Conservation (phyloP, 202 grass and related monocot species). For the Alloteropsis angusta region DNA sequence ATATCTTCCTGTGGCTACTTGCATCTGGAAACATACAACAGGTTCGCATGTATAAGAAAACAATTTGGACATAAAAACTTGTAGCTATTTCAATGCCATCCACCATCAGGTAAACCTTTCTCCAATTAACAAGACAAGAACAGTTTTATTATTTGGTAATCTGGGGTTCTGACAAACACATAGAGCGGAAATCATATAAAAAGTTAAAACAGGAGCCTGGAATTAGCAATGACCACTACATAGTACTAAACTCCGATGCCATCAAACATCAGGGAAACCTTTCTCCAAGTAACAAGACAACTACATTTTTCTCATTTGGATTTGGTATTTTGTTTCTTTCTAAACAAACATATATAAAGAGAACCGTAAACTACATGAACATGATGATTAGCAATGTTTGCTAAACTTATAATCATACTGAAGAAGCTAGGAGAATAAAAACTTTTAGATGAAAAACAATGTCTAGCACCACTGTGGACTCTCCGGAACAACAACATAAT, state of each 20-base stretch:
- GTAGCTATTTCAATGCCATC: neutral
- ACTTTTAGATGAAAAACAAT: neutral
- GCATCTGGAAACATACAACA: conserved; percentile 76
- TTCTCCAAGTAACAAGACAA: neutral
- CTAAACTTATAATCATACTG: neutral
- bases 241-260: neutral
- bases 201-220: neutral
- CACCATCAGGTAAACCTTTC: neutral
- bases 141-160: neutral
- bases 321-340: neutral
- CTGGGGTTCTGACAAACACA: neutral
- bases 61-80: conserved; percentile 10
- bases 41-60: conserved; percentile 34
- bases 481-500: neutral
- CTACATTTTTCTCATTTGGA: neutral
- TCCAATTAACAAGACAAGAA: neutral
- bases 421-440: neutral
- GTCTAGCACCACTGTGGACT: neutral
- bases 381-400: neutral
- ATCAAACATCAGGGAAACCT: neutral
- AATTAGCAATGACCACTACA: neutral
- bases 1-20: conserved; percentile 93
- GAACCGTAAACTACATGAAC: neutral
- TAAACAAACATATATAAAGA: conserved; percentile 1
- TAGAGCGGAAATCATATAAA: neutral